A percentile compares a stretch with the other conserved stretches of the same genome.
These are phyloP conservation scores for Erythrobasidium yunnanense DNA, from an alignment of 768 basidiomycete genomes.

Conservation along the genomic window DNA sequence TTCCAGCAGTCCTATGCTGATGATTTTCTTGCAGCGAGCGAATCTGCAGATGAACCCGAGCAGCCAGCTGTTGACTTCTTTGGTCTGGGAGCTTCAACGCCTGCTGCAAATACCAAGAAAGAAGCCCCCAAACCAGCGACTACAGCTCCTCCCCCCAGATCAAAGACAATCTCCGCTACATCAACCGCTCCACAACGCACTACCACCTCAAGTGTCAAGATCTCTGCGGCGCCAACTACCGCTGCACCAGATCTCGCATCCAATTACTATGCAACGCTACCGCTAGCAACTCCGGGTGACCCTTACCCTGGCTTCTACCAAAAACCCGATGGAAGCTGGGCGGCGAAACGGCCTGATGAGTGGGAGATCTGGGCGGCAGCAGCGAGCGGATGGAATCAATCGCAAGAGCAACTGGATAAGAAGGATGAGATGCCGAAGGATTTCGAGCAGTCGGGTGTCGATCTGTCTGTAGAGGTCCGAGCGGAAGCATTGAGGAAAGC, in stretches of 20 bases:
- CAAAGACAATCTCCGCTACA: not conserved
- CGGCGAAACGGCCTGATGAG: slow-evolving; percentile 26
- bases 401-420: not conserved
- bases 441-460: not conserved
- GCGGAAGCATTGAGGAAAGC: not conserved
- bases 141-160: not conserved
- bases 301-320: slow-evolving; percentile 30
- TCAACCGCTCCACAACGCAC: not conserved
- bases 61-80: slow-evolving; percentile 20
- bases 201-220: not conserved
- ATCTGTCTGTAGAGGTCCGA: not conserved
- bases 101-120: not conserved
- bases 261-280: slow-evolving; percentile 29
- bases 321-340: slow-evolving; percentile 25
- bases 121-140: not conserved
- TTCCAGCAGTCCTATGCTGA: too few species aligned
- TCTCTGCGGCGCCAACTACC: slow-evolving; percentile 20
- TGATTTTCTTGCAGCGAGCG: too few species aligned
- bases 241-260: slow-evolving; percentile 16
- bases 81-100: slow-evolving; percentile 1
- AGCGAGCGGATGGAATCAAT: slow-evolving; percentile 2
- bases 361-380: slow-evolving; percentile 25
- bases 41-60: not conserved
- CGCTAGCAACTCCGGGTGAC: slow-evolving; percentile 24
- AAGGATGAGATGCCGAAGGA: slow-evolving; percentile 8